Conservation (phyloP, 495 filamentous ascomycete species). For the Pseudevernia furfuracea region DNA sequence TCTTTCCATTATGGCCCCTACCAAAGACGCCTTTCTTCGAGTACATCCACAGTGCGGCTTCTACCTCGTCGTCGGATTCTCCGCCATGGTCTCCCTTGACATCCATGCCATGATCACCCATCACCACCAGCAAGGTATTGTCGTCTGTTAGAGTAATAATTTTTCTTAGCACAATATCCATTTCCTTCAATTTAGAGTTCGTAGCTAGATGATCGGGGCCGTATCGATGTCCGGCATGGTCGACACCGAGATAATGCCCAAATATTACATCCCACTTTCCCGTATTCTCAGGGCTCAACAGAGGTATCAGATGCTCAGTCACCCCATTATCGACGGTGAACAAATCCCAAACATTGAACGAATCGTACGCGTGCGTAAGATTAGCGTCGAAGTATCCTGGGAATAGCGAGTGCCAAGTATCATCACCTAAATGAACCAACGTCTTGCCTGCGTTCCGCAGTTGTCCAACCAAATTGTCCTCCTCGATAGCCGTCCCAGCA, state of each 20-base stretch:
- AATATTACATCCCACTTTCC: slow-evolving; percentile 85
- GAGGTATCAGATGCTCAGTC: slow-evolving; percentile 81
- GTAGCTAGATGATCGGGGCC: slow-evolving; percentile 90
- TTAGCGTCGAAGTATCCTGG: slow-evolving; percentile 83
- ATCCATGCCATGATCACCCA: slow-evolving; percentile 99
- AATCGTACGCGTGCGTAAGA: slow-evolving; percentile 81
- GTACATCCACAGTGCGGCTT: slow-evolving; percentile 98
- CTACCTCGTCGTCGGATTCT: slow-evolving; percentile 88
- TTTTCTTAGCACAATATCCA: slow-evolving; percentile 70
- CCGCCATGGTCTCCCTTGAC: slow-evolving; percentile 93
- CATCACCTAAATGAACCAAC: slow-evolving; percentile 88
- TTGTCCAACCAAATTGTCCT: slow-evolving; percentile 89
- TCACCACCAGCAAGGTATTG: slow-evolving; percentile 80
- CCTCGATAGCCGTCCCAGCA: slow-evolving; percentile 91
- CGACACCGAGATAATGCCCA: slow-evolving; percentile 89
- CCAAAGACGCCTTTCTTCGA: slow-evolving; percentile 80
- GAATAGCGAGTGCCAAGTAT: slow-evolving; percentile 91
- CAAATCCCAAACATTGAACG: slow-evolving; percentile 96
- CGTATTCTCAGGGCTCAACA: slow-evolving; percentile 55
- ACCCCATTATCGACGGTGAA: slow-evolving; percentile 97
- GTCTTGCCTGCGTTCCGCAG: slow-evolving; percentile 70
- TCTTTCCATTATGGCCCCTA: slow-evolving; percentile 52
- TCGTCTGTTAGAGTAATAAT: slow-evolving; percentile 71
- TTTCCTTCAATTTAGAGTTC: slow-evolving; percentile 81
- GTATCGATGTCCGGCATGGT: slow-evolving; percentile 95